phyloP scores from a whole-genome alignment of 148 eudicot species.

The Polygonum maritimum region DNA sequence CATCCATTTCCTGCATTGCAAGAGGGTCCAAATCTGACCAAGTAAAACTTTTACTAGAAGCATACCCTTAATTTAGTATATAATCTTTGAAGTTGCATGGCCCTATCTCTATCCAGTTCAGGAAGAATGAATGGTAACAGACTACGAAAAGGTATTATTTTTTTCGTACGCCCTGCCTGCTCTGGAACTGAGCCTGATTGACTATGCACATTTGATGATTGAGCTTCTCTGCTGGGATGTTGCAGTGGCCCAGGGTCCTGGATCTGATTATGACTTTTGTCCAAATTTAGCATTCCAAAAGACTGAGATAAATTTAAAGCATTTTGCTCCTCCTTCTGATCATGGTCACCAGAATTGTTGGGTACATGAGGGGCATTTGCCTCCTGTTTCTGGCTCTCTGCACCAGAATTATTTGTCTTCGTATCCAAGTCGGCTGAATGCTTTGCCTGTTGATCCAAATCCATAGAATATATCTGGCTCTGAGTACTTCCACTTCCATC shows the following conservation, averaged over 20 bases:
- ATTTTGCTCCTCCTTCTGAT: constrained; percentile 29
- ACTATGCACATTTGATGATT: constrained; percentile 31
- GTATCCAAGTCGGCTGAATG: constrained; percentile 33
- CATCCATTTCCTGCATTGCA: background rate
- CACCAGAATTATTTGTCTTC: constrained; percentile 31
- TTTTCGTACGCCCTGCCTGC: constrained; percentile 45
- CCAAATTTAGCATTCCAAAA: constrained; percentile 31
- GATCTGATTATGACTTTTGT: constrained; percentile 24
- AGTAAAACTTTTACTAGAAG: background rate
- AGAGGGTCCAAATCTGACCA: background rate
- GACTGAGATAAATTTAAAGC: constrained; percentile 32
- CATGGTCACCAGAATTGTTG: constrained; percentile 28
- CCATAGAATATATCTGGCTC: constrained; percentile 11
- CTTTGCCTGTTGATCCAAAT: constrained; percentile 30
- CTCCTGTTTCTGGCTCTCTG: constrained; percentile 34
- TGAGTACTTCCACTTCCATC: constrained; percentile 32
- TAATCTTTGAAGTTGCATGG: constrained; percentile 64
- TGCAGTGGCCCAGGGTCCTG: constrained; percentile 29
- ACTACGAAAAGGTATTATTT: constrained; percentile 82
- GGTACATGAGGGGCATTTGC: no score
- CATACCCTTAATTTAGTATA: constrained; percentile 56
- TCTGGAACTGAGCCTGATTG: constrained; percentile 37
- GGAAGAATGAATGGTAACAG: constrained; percentile 81
- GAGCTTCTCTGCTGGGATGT: constrained; percentile 33
- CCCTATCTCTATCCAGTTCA: constrained; percentile 81